Conservation (phyloP, 2,329 filamentous ascomycete species). For the Blastomyces gilchristii region DNA sequence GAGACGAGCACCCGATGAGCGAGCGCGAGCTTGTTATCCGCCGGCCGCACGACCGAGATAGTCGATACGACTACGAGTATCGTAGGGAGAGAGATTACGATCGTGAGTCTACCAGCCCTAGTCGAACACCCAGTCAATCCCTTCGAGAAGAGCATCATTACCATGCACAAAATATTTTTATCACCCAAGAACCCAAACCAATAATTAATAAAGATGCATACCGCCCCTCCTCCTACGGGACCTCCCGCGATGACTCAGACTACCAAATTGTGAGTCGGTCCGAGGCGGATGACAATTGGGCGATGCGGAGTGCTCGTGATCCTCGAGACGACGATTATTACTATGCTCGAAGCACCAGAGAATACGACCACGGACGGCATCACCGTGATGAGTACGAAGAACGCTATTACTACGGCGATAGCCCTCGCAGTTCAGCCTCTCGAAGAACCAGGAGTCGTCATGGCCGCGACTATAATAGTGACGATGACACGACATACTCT, state of each 20-base stretch:
- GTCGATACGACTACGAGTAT: slow-evolving; percentile 33
- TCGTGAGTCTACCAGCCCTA: slow-evolving; percentile 27
- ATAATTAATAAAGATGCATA: slow-evolving; percentile 48
- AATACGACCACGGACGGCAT: slow-evolving; percentile 41
- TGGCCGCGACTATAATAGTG: slow-evolving; percentile 43
- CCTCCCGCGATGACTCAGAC: slow-evolving; percentile 44
- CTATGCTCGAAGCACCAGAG: slow-evolving; percentile 48
- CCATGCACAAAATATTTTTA: slow-evolving; percentile 32
- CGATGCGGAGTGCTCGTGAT: slow-evolving; percentile 35
- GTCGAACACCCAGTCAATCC: slow-evolving; percentile 32
- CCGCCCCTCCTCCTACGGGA: slow-evolving; percentile 41
- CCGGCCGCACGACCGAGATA: slow-evolving; percentile 39
- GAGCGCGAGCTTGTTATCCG: slow-evolving; percentile 38
- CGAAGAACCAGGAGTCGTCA: slow-evolving; percentile 35
- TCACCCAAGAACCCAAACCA: slow-evolving; percentile 40
- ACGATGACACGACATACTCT: slow-evolving; percentile 53
- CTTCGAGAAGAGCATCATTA: slow-evolving; percentile 19
- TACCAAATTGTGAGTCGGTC: slow-evolving; percentile 52
- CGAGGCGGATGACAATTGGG: slow-evolving; percentile 42
- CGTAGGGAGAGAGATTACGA: slow-evolving; percentile 38
- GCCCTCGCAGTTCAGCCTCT: slow-evolving; percentile 44
- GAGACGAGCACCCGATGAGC: slow-evolving; percentile 24
- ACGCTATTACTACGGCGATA: slow-evolving; percentile 38
- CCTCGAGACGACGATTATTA: slow-evolving; percentile 51
- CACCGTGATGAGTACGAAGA: slow-evolving; percentile 32